Conservation (phyloP, 257 asterid species). For the Penstemon newberryi region DNA sequence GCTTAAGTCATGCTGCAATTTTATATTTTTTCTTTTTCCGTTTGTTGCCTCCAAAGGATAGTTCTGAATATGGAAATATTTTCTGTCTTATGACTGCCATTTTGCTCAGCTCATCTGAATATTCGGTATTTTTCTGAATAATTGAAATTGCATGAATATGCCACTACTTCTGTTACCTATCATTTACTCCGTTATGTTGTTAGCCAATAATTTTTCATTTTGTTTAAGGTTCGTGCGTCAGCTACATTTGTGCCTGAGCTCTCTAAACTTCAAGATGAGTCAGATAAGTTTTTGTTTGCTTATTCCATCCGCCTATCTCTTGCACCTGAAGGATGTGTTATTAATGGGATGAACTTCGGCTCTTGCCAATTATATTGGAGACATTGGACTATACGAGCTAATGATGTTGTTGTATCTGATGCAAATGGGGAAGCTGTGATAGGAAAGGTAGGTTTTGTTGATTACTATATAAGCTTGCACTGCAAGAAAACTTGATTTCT, state of each 20-base stretch:
- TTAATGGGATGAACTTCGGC: constrained; percentile 53
- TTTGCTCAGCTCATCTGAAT: constrained; percentile 5
- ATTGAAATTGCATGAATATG: background rate
- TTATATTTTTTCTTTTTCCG: background rate
- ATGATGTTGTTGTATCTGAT: constrained; percentile 51
- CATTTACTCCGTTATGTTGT: background rate
- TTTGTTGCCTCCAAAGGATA: background rate
- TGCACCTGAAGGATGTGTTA: constrained; percentile 68
- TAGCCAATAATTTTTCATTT: constrained; percentile 26
- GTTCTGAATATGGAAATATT: background rate
- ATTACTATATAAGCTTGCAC: constrained; percentile 9
- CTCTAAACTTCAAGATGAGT: constrained; percentile 59
- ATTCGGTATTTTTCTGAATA: constrained; percentile 1
- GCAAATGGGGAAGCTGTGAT: constrained; percentile 84
- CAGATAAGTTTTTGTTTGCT: constrained; percentile 56
- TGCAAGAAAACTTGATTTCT: background rate
- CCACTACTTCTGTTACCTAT: background rate
- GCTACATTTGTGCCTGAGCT: constrained; percentile 81
- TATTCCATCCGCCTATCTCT: constrained; percentile 88
- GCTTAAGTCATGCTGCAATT: constrained; percentile 6
- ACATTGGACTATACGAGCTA: constrained; percentile 71
- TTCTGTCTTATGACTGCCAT: background rate
- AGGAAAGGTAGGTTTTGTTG: constrained; percentile 62
- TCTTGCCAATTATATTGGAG: constrained; percentile 89
- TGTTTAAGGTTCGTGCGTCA: constrained; percentile 83